Conservation (phyloP, 345 rosid genomes). For the Citrus inodora region DNA sequence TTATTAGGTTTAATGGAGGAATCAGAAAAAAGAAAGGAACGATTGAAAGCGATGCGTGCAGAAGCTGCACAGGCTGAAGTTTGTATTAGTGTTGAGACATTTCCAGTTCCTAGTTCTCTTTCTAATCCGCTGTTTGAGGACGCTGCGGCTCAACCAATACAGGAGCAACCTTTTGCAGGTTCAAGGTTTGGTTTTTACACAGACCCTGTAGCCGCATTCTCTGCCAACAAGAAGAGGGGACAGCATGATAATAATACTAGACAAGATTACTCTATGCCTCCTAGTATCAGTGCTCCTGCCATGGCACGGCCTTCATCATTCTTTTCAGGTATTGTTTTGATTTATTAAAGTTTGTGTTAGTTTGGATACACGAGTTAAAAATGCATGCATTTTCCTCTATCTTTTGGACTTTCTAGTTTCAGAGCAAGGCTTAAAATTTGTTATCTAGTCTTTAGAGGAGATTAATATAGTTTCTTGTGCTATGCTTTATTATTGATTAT, state of each 20-base stretch:
- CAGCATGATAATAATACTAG: conserved; percentile 21
- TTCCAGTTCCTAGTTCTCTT: conserved; percentile 36
- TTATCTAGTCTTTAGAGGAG: not conserved
- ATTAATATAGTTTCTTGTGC: not conserved
- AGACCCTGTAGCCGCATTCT: conserved; percentile 76
- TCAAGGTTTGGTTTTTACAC: conserved; percentile 77
- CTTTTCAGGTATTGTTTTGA: conserved; percentile 26
- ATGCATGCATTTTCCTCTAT: not conserved
- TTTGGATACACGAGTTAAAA: not conserved
- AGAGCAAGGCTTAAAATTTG: not conserved
- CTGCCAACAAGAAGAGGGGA: conserved; percentile 46
- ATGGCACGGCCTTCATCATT: conserved; percentile 24
- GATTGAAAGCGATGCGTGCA: conserved; percentile 68
- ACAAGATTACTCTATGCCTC: conserved; percentile 27
- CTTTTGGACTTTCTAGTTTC: not conserved
- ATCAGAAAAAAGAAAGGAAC: conserved; percentile 69
- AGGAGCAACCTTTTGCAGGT: conserved; percentile 28
- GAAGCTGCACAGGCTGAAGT: conserved; percentile 55
- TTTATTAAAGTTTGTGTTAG: not conserved
- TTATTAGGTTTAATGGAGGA: conserved; percentile 53
- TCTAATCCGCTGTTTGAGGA: conserved; percentile 64
- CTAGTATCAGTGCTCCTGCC: conserved; percentile 21
- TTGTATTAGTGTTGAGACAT: conserved; percentile 26
- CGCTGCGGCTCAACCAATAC: conserved; percentile 18
- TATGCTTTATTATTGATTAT: not conserved